Conservation (phyloP, 78 protist species). For the Goniomonas avonlea region DNA sequence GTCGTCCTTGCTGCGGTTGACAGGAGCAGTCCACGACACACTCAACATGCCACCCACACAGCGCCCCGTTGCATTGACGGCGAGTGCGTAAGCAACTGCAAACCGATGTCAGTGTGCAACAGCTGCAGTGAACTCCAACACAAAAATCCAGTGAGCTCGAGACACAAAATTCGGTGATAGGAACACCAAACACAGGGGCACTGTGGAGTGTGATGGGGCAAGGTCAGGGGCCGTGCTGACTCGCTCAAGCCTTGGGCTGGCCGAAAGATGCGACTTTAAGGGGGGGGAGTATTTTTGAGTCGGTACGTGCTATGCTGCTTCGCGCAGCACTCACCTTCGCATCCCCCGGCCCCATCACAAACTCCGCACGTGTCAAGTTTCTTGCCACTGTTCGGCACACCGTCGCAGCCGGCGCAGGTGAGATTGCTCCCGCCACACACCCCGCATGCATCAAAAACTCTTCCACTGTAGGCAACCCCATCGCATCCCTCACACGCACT, state of each 20-base stretch:
- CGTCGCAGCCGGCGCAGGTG: conserved; percentile 43
- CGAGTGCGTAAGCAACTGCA: too few relatives aligned
- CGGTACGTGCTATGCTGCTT: not conserved
- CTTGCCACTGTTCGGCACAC: conserved; percentile 3
- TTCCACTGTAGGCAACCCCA: not conserved
- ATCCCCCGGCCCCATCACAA: conserved; percentile 26
- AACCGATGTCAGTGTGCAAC: too few relatives aligned
- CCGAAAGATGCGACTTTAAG: too few relatives aligned
- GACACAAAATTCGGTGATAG: too few relatives aligned
- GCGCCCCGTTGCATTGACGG: too few relatives aligned
- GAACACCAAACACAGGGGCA: not conserved
- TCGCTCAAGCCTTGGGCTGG: too few relatives aligned
- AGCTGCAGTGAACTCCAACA: too few relatives aligned
- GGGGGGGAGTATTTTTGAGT: too few relatives aligned
- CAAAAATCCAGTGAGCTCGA: too few relatives aligned
- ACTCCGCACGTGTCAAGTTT: conserved; percentile 27
- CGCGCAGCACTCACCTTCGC: not conserved
- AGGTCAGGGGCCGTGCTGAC: not conserved
- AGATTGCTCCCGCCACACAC: conserved; percentile 53
- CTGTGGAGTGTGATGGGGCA: not conserved
- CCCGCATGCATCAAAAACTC: conserved; percentile 46
- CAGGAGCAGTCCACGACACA: too few relatives aligned
- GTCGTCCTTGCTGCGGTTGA: too few relatives aligned
- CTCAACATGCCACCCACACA: too few relatives aligned
- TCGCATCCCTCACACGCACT: not conserved